phyloP scores from a whole-genome alignment of 257 asterid genomes.

The Petrea volubilis region DNA sequence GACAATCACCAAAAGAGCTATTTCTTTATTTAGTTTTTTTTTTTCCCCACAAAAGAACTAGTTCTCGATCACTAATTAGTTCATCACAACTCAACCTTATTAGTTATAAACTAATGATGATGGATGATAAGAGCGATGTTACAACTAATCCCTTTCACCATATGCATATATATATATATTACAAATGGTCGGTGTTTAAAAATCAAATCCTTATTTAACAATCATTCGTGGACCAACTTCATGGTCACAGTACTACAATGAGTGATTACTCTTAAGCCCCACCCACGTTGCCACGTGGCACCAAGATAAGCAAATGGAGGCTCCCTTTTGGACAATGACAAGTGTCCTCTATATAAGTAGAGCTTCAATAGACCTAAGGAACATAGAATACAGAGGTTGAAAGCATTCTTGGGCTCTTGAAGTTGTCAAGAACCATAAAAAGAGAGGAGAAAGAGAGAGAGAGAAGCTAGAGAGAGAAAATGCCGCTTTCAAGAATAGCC shows the following conservation, averaged over 20 bases:
- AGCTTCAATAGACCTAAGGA: background rate
- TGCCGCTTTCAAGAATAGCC: conserved; percentile 66
- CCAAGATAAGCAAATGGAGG: conserved; percentile 44
- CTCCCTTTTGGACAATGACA: conserved; percentile 27
- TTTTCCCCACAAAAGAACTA: too few species aligned
- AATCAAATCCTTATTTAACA: conserved; percentile 21
- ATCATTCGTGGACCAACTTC: conserved; percentile 45
- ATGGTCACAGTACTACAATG: conserved; percentile 24
- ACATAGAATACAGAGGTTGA: background rate
- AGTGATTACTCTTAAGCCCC: conserved; percentile 22
- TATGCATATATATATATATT: background rate
- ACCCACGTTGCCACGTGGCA: conserved; percentile 39
- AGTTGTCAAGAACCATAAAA: background rate
- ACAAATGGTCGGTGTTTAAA: conserved; percentile 49
- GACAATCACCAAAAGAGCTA: background rate
- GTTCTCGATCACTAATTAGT: too few species aligned
- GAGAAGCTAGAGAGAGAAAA: conserved; percentile 13
- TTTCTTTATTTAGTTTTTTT: background rate
- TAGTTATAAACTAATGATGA: conserved; percentile 5
- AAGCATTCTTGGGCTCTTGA: background rate
- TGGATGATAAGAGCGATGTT: background rate
- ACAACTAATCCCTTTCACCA: conserved; percentile 18
- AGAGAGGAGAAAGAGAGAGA: background rate
- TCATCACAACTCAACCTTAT: background rate
- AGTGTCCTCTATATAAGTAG: conserved; percentile 21